phyloP scores from a whole-genome alignment of 306 rosid genomes.

The Argentina anserina region DNA sequence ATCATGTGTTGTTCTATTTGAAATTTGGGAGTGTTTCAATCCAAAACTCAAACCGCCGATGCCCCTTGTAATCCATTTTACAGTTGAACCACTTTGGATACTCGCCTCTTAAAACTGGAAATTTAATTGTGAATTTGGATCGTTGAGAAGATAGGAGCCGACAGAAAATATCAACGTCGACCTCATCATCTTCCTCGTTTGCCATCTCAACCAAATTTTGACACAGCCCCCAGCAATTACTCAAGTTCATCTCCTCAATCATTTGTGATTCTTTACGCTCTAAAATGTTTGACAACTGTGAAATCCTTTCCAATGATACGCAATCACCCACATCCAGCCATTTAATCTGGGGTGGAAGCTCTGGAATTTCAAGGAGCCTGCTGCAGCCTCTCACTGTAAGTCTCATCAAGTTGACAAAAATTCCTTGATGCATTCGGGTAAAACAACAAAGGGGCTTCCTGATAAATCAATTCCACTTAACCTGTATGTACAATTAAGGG shows the following conservation, averaged over 20 bases:
- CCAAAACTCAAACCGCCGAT: neutral
- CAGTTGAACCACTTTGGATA: conserved; percentile 1
- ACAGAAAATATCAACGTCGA: neutral
- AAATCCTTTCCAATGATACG: neutral
- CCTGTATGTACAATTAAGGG: no score
- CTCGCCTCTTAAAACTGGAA: neutral
- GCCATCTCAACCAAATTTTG: neutral
- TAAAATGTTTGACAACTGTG: neutral
- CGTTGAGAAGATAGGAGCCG: neutral
- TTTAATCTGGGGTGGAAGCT: neutral
- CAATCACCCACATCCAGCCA: neutral
- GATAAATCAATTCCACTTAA: no score
- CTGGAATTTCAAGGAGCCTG: neutral
- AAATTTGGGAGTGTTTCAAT: neutral
- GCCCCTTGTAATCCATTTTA: neutral
- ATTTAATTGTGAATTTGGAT: rapidly evolving
- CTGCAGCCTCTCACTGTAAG: rapidly evolving
- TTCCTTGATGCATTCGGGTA: no score
- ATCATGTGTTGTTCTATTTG: neutral
- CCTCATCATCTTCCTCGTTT: no score
- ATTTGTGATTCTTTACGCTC: neutral
- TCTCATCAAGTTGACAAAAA: neutral
- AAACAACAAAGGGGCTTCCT: no score
- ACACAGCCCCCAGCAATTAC: neutral
- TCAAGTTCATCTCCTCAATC: rapidly evolving